Base-by-base conservation (phyloP, 306 rosid species). In the Pterocarpus macrocarpus region DNA sequence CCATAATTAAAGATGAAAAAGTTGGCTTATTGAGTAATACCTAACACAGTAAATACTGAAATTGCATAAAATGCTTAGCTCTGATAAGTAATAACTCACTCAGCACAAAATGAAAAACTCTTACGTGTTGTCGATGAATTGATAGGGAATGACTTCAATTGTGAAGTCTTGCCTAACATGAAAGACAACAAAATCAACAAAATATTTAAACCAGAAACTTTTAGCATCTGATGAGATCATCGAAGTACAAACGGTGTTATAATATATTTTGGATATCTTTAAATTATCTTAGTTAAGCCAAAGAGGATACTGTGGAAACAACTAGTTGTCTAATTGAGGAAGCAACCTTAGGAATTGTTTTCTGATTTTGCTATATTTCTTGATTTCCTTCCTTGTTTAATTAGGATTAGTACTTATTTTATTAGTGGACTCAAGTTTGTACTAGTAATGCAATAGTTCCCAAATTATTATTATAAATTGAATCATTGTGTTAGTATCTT, bases 261-360 rank as follows among this genome's bases (percentile, higher is more conserved):
- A 47, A 47, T 47, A 7, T 32, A 33, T 33, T 16, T n/a, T 32
- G 7, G 53, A 71, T 28, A 33, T 49, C 47, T 28, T 50, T 5
- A 33, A 3, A 14, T 2, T 5, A 8, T 61, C 41, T 44, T 75
- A 62, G n/a, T 41, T 1, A 5, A n/a, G 61, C 34, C 13, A 22
- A 8, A 28, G 45, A 30, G 33, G n/a, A 57, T 38, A 56, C 32
- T 16, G 10, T 44, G 70, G 59, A 74, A 58, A 41, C 33, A 59
- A 1, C 30, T 59, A 58, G 57, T 30, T 30, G 14, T 41, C n/a
- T 43, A 8, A 74, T 58, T 74, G 30, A 56, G 64, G 65, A 75
- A 57, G 79, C 55, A 74, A 74, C 62, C 69, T 61, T 47, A 63
- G 12, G 64, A 34, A 16, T 33, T 44, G 49, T 22, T 47, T 63